Evolutionary conservation across 2,329 filamentous ascomycete genomes (phyloP).

Genomic region (Pseudogymnoascus sp.): DNA sequence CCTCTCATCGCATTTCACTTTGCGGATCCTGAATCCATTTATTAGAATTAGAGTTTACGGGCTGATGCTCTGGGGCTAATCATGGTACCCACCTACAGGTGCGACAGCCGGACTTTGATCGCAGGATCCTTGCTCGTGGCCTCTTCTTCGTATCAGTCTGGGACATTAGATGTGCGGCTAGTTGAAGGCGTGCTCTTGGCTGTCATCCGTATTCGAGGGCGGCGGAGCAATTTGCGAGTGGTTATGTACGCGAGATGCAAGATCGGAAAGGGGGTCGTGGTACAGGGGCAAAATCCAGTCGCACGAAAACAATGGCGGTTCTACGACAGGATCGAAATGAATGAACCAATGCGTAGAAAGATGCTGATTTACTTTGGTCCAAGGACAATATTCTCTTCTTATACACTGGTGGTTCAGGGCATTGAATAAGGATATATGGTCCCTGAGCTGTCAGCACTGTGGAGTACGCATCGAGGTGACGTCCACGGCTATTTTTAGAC

Average conservation of each 20-base stretch:
- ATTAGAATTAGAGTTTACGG: neutral
- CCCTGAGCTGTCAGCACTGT: neutral
- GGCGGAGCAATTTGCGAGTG: neutral
- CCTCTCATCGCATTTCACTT: constrained; percentile 14
- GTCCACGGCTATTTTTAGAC: neutral
- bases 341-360: too few relatives aligned
- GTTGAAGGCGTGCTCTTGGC: neutral
- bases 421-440: neutral
- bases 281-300: neutral
- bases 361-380: neutral
- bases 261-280: neutral
- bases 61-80: neutral
- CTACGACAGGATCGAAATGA: neutral
- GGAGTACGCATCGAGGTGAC: neutral
- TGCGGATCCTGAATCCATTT: neutral
- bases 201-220: neutral
- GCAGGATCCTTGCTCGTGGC: neutral
- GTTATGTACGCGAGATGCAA: neutral
- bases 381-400: neutral
- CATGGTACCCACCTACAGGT: neutral
- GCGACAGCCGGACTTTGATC: neutral
- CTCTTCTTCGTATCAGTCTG: neutral
- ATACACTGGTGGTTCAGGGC: neutral
- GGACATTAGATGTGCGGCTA: neutral
- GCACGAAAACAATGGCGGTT: neutral